Base-by-base conservation (phyloP, 495 filamentous ascomycete genomes). In the Gamarada debralockiae region DNA sequence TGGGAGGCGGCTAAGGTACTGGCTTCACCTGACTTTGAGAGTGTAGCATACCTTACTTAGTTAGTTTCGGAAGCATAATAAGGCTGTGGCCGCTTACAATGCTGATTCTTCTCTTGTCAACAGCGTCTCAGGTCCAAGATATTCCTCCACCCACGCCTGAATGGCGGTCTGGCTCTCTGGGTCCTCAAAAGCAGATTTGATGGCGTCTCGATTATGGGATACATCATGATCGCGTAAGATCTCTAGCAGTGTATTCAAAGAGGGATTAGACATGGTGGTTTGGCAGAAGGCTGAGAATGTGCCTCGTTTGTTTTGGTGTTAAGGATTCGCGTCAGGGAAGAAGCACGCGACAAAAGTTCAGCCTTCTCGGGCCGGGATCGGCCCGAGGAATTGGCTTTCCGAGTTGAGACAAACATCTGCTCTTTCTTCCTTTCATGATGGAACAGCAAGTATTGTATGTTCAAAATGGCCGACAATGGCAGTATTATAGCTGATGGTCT, bases 51-150 rank as follows among this genome's bases (percentile, higher is more conserved):
- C 54, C 72, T 76, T 18, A 31, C 53, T 21, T 3, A 50, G 20
- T 41, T 17, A 44, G 24, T 7, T 12, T n/a, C 2, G 29, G 21
- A 24, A 22, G 43, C 20, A 24, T 31, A 48, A n/a, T 56, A 39
- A 65, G 55, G n/a, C 31, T 25, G 13, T 29, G 34, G 24, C 23
- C 6, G 41, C 66, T 48, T 59, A 77, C 73, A 69, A 54, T 47
- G 56, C 62, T 31, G 70, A 57, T 53, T 77, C 73, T 31, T 74
- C 68, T 25, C 56, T 60, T 12, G 69, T 67, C 21, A 77, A 67
- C 8, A 77, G 59, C 0, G 70, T 77, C 43, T 73, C 71, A 3
- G 70, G 63, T 20, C 56, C 56, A 34, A 77, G 55, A 57, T 74
- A 72, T 51, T 62, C 53, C 9, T 55, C 24, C 7, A 67, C 66